Evolutionary conservation across 176 grass and related monocot species (phyloP), one percentile per base, ranked within the genome.

Genomic region (Urochloa ruziziensis): DNA sequence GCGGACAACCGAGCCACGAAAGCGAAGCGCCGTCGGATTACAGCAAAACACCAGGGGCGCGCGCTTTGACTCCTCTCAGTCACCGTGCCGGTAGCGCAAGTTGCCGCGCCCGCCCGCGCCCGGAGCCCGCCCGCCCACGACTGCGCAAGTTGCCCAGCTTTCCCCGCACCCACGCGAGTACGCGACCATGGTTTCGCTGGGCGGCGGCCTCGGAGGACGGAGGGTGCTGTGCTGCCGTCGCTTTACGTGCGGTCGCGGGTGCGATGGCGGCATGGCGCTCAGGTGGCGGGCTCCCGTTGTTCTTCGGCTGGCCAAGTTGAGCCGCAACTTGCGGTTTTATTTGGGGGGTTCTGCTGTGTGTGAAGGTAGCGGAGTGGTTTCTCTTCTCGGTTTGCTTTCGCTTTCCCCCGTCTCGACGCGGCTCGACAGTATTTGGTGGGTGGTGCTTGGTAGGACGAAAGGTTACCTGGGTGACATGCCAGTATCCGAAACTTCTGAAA

Each of bases 1-100:
- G 37, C 1, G 14, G 28, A 28, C 49, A 77, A 42, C 34, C 19
- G 13, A 24, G 67, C 21, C 51, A 58, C 43, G 88, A 75, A 63
- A 89, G 68, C 46, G 72, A 70, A 12, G 23, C 64, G 83, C 79
- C 83, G 73, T 44, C 18, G 83, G 65, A 75, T 85, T 47, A 13
- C 44, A 42, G 76, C 57, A 78, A 70, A 90, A 78, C 88, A 82
- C 21, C 63, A 78, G 72, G 62, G 1, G 62, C 65, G 21, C 54
- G 28, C 39, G 16, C 19, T 49, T 85, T 62, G 77, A 74, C 85
- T 59, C 60, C 18, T 11, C 7, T 3, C 39, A 3, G 12, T 11
- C 7, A 5, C 75, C 43, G 54, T 42, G 23, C 19, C 37, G 39
- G 15, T 43, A 15, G 24, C 36, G 7, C 68, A 66, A 56, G 58